Conservation (phyloP, 208 protist species). For the Crithidia bombi region DNA sequence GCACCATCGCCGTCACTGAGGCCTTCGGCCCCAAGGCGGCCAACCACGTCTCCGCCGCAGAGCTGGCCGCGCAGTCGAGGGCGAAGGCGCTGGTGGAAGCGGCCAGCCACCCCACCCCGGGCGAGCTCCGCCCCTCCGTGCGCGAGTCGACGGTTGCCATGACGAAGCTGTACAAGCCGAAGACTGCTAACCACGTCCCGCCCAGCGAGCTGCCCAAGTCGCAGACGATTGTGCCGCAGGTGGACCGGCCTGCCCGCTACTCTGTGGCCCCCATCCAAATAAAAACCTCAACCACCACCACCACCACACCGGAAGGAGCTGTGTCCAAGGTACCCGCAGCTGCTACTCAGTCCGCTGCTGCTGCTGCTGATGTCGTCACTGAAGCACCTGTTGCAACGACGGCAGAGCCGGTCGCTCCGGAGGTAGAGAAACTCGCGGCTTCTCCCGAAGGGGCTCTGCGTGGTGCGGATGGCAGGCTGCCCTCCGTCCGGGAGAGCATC, state of each 20-base stretch:
- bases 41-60: slow-evolving; percentile 12
- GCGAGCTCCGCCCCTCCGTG: background rate
- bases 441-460: background rate
- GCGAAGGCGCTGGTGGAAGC: background rate
- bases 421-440: background rate
- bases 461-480: slow-evolving; percentile 9
- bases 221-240: slow-evolving; percentile 7
- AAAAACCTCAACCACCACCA: background rate
- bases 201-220: slow-evolving; percentile 19
- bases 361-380: background rate
- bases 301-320: background rate
- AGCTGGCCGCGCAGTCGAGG: slow-evolving; percentile 2
- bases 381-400: background rate
- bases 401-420: background rate
- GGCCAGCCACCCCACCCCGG: background rate
- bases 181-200: slow-evolving; percentile 17
- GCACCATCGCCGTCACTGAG: slow-evolving; percentile 28
- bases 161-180: slow-evolving; percentile 28
- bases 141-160: slow-evolving; percentile 27
- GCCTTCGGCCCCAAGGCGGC: slow-evolving; percentile 22
- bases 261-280: background rate
- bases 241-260: slow-evolving; percentile 10
- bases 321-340: background rate
- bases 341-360: background rate
- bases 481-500: slow-evolving; percentile 12